These are phyloP conservation scores for Fragosphaeria purpurea DNA, from an alignment of 2,329 filamentous ascomycete species.

Conservation along the genomic window DNA sequence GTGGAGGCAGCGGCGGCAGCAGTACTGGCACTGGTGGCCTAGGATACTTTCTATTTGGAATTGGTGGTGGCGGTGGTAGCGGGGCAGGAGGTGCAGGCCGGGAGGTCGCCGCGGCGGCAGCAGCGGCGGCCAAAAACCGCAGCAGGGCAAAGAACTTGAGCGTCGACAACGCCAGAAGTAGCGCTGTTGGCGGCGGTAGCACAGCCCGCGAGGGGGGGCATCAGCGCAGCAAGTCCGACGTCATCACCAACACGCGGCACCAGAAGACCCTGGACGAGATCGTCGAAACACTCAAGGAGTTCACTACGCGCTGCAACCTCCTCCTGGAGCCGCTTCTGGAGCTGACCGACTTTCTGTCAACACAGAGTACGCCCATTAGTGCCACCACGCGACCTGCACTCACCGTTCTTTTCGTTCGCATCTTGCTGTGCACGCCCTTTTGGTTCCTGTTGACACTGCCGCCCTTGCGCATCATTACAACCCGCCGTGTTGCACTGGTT, in stretches of 20 bases:
- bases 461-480: slow-evolving; percentile 76
- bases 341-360: slow-evolving; percentile 87
- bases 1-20: slow-evolving; percentile 27
- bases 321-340: slow-evolving; percentile 80
- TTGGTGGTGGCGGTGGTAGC: slow-evolving; percentile 50
- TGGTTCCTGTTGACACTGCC: slow-evolving; percentile 74
- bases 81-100: slow-evolving; percentile 16
- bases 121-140: slow-evolving; percentile 11
- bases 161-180: slow-evolving; percentile 15
- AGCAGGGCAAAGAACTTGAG: slow-evolving; percentile 18
- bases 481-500: slow-evolving; percentile 71
- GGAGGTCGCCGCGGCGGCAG: background rate
- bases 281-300: slow-evolving; percentile 80
- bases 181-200: slow-evolving; percentile 5
- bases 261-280: slow-evolving; percentile 97
- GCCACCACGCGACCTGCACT: slow-evolving; percentile 85
- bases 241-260: slow-evolving; percentile 54
- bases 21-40: slow-evolving; percentile 8
- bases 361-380: slow-evolving; percentile 79
- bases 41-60: slow-evolving; percentile 55
- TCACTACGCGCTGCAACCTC: slow-evolving; percentile 86
- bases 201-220: slow-evolving; percentile 23
- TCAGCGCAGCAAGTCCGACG: slow-evolving; percentile 36
- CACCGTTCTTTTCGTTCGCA: slow-evolving; percentile 79
- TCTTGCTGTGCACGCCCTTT: slow-evolving; percentile 76